These are phyloP conservation scores for Lablab purpureus DNA, from an alignment of 306 rosid genomes.

Conservation along the genomic window DNA sequence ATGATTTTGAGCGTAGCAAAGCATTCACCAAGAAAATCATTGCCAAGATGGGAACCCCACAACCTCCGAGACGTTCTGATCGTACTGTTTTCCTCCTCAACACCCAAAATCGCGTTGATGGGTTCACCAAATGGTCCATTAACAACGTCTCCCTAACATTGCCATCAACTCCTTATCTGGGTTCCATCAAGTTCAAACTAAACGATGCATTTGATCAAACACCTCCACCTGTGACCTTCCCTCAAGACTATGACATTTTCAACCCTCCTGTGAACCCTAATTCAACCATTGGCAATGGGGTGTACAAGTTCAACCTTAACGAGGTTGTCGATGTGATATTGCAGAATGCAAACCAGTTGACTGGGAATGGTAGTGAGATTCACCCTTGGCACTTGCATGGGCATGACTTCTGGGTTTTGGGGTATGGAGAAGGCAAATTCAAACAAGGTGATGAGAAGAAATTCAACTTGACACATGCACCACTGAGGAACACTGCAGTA, in stretches of 20 bases:
- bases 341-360: conserved; percentile 70
- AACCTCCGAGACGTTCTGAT: conserved; percentile 58
- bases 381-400: conserved; percentile 98
- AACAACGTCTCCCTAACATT: conserved; percentile 70
- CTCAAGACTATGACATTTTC: conserved; percentile 52
- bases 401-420: conserved; percentile 89
- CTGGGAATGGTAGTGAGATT: conserved; percentile 58
- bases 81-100: conserved; percentile 73
- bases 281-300: conserved; percentile 58
- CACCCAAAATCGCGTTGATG: conserved; percentile 71
- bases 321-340: conserved; percentile 67
- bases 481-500: conserved; percentile 68
- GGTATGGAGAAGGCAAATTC: conserved; percentile 84
- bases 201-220: conserved; percentile 44
- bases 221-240: conserved; percentile 58
- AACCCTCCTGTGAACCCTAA: conserved; percentile 53
- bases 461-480: conserved; percentile 74
- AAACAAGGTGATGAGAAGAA: conserved; percentile 42
- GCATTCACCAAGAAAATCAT: conserved; percentile 58
- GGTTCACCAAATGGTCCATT: conserved; percentile 76
- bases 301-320: conserved; percentile 51
- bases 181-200: conserved; percentile 45
- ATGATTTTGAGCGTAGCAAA: conserved; percentile 70
- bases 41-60: conserved; percentile 66
- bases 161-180: conserved; percentile 78